Base-by-base conservation (phyloP, 495 filamentous ascomycete genomes). In the Schizothecium vesticola region DNA sequence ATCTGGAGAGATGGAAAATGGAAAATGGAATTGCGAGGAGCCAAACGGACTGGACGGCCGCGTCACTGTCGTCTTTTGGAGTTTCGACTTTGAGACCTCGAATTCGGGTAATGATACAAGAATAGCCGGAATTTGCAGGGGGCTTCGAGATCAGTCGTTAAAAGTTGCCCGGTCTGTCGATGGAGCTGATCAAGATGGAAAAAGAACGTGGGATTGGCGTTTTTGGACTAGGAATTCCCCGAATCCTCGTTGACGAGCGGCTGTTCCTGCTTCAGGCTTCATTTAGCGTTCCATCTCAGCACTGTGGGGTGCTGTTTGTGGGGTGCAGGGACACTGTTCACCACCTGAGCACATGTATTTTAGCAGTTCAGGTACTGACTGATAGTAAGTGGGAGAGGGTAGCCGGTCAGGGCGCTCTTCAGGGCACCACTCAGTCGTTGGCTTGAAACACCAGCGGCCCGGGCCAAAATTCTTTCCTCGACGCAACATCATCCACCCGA, bases 1-100 rank as follows among this genome's bases (percentile, higher is more conserved):
- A 78, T 79, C 31, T 24, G 43, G 26, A 33, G 63, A 22, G 26
- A 57, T n/a, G 43, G 26, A 6, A 51, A 6, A n/a, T 16, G 10
- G 31, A 33, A 13, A 33, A 29, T 29, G 28, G 28, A 29, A 29
- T 29, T 29, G 31, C 31, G 12, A 33, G 31, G 31, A 33, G 31
- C 3, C 31, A 10, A 33, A 33, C 31, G n/a, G 19, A 43, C 12
- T 43, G 13, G 33, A 51, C 12, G 58, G 22, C 58, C 23, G 58
- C 33, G 62, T n/a, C 16, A 51, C 16, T 51, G 43, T 51, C 43
- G 43, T 51, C 19, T 19, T 19, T 51, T 51, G 43, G 43, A 51
- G 43, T 51, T 51, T 51, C 43, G 43, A 51, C 16, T n/a, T n/a
- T 51, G 43, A 51, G 43, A 51, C 43, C 43, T 51, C 43, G 43